phyloP scores from a whole-genome alignment of 1,284 basidiomycete genomes.

The Cryptococcus depauperatus region DNA sequence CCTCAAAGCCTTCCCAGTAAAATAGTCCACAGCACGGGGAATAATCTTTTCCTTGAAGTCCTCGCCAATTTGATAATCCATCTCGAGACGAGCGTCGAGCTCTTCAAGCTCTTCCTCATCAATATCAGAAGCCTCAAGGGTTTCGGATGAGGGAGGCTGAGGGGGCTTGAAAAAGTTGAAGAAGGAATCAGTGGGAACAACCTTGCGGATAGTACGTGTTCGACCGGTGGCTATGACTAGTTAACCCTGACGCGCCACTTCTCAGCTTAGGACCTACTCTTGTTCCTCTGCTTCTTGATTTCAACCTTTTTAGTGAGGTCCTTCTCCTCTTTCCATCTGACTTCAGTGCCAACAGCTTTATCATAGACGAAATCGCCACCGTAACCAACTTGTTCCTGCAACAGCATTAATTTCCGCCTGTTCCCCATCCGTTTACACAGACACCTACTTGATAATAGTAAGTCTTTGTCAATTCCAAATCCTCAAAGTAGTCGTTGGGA shows the following conservation, averaged over 20 bases:
- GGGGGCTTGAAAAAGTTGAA: constrained; percentile 96
- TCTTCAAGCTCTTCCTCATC: constrained; percentile 82
- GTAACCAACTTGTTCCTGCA: constrained; percentile 74
- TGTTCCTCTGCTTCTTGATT: constrained; percentile 99
- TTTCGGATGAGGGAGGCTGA: constrained; percentile 61
- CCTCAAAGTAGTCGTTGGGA: constrained; percentile 81
- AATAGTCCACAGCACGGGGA: constrained; percentile 88
- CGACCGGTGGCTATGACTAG: constrained; percentile 68
- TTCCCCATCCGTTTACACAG: constrained; percentile 4
- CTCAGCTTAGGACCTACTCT: constrained; percentile 57
- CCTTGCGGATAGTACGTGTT: constrained; percentile 83
- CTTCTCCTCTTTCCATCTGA: constrained; percentile 97
- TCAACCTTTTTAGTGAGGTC: constrained; percentile 95
- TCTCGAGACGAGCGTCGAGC: constrained; percentile 84
- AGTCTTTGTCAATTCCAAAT: constrained; percentile 78
- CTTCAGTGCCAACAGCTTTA: constrained; percentile 77
- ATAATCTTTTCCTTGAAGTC: constrained; percentile 98
- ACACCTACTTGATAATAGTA: constrained; percentile 73
- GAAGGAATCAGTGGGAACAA: constrained; percentile 80
- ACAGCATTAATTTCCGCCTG: neutral
- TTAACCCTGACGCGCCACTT: neutral
- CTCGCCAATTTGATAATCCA: constrained; percentile 97
- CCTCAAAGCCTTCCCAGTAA: constrained; percentile 91
- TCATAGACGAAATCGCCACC: constrained; percentile 93
- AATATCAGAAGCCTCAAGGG: constrained; percentile 63